Base-by-base conservation (phyloP, 306 rosid genomes). In the Calophaca sinica region DNA sequence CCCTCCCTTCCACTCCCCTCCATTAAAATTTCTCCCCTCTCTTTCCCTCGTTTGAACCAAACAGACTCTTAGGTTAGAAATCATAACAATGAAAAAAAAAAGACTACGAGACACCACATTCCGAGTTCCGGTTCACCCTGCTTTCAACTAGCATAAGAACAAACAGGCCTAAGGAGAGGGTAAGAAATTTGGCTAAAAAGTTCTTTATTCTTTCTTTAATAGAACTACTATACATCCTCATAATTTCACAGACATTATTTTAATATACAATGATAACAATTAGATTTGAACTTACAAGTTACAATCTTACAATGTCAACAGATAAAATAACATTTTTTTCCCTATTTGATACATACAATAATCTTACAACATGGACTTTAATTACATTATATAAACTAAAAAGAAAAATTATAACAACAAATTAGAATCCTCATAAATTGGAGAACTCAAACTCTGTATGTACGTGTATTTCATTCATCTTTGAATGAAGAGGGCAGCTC, bases 401-500 rank as follows among this genome's bases (percentile, higher is more conserved):
- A 67, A 3, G 60, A 73, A 68, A 81, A 50, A 73, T 61, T 57
- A 12, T 12, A 41, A 33, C 39, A 46, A 66, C 28, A 66, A 57
- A 80, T 45, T 39, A 59, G 20, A 70, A 74, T 64, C 62, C 58
- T 73, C 75, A 86, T 74, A 70, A 33, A 78, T 48, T 52, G 75
- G 68, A 80, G 79, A 53, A 76, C 72, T 72, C 70, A 41, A 72
- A 61, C 31, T 20, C 36, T 11, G 15, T 73, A 78, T 58, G 29
- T 20, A 48, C 15, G 61, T 63, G 49, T 68, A 53, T 9, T 84
- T 86, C 11, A 1, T 50, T 92, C 83, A 94, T 81, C 82, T 87
- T 80, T 91, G 96, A 81, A 87, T 85, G 75, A 88, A 28, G 74
- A 94, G 81, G 38, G 93, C 92, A 54, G 96, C 89, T 78, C 96